Evolutionary conservation across 805 yeast genomes (phyloP).

Genomic region (Blastobotrys americana): DNA sequence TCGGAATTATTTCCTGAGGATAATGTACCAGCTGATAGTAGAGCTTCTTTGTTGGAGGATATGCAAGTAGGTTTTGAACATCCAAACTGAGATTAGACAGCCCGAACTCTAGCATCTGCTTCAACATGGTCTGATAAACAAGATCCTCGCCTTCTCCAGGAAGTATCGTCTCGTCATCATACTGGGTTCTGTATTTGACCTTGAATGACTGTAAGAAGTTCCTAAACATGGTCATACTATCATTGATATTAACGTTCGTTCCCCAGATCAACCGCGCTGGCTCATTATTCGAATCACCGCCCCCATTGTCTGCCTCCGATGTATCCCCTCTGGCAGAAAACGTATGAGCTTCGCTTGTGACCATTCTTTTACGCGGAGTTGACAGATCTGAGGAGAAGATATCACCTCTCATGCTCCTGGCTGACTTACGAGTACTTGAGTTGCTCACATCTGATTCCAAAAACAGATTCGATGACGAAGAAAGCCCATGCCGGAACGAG

Average conservation of each 20-base stretch:
- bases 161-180: conserved; percentile 30
- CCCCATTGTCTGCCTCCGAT: conserved; percentile 25
- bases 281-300: conserved; percentile 44
- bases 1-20: conserved; percentile 95
- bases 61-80: conserved; percentile 68
- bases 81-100: conserved; percentile 80
- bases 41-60: conserved; percentile 65
- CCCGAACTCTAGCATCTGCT: conserved; percentile 69
- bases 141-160: conserved; percentile 60
- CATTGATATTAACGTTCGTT: conserved; percentile 89
- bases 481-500: conserved; percentile 4
- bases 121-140: conserved; percentile 65
- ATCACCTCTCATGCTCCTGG: conserved; percentile 52
- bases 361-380: conserved; percentile 52
- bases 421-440: not conserved
- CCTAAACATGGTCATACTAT: conserved; percentile 71
- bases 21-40: conserved; percentile 83
- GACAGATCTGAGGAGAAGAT: conserved; percentile 62
- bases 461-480: conserved; percentile 22
- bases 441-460: conserved; percentile 9
- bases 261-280: conserved; percentile 97
- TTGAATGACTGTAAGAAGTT: conserved; percentile 81
- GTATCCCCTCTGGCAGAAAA: conserved; percentile 1
- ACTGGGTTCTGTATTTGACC: conserved; percentile 50
- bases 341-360: conserved; percentile 5